phyloP scores from a whole-genome alignment of 176 grass and related monocot genomes.

The Rhynchospora pubera region DNA sequence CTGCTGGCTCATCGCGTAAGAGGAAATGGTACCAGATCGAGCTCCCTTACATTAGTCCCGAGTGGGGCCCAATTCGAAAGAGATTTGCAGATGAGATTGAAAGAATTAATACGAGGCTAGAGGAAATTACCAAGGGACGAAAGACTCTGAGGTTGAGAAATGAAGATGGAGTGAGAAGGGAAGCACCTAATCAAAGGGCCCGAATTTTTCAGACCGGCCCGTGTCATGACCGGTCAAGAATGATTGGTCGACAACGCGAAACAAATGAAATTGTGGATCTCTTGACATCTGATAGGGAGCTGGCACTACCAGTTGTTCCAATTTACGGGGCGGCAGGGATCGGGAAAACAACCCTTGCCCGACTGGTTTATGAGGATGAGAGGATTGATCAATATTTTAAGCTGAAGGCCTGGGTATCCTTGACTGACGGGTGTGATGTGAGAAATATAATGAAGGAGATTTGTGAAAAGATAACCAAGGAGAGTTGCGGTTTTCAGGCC shows the following conservation, averaged over 20 bases:
- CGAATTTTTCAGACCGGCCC: conserved; percentile 8
- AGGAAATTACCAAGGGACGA: conserved; percentile 12
- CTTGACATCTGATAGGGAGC: not conserved
- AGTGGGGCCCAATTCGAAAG: conserved; percentile 5
- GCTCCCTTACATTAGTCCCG: not conserved
- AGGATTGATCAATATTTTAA: conserved; percentile 11
- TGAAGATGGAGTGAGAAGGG: conserved; percentile 15
- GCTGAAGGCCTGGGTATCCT: conserved; percentile 39
- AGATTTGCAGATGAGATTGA: conserved; percentile 16
- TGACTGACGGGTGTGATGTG: conserved; percentile 36
- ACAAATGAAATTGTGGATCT: conserved; percentile 3
- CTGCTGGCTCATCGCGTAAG: conserved; percentile 21
- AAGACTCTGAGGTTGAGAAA: not conserved
- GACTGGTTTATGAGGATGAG: conserved; percentile 9
- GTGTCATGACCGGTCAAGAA: not conserved
- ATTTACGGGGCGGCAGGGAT: conserved; percentile 36
- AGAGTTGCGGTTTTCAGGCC: conserved; percentile 20
- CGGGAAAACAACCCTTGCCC: conserved; percentile 51
- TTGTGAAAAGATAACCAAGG: conserved; percentile 18
- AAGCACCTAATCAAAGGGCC: not conserved
- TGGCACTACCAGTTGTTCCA: conserved; percentile 24
- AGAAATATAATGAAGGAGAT: conserved; percentile 30
- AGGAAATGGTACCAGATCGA: conserved; percentile 26
- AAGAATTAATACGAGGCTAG: conserved; percentile 18
- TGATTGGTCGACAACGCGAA: conserved; percentile 17